Evolutionary conservation across 1,139 yeast genomes (phyloP), one percentile per base, ranked within the genome.

Genomic region (Yarrowia galli): DNA sequence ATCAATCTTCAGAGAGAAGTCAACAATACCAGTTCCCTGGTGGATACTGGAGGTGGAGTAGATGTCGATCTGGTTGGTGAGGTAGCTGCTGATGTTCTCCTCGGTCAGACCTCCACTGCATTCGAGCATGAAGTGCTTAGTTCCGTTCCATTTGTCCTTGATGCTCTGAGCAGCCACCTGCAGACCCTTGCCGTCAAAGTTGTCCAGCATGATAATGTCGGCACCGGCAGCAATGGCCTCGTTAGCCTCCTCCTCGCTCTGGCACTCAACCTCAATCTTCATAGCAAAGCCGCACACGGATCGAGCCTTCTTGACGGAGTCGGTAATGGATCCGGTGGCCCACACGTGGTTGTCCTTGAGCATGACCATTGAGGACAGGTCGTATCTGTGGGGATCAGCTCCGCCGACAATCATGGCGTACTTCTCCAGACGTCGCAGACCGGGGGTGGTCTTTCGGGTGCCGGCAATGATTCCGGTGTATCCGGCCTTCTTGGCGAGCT

Each of bases 401-500:
- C 98, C 98, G 32, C 98, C 98, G 15, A 93, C 96, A 49, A 92
- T 80, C 98, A 93, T 93, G 48, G 97, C 89, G 78, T 93, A 93
- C 77, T 93, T 93, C 75, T 95, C 98, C 69, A 93, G 80, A 54
- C 87, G 82, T 74, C 98, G 85, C 72, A 93, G 84, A 0, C 98
- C 98, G 0, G 98, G 98, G 0, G 98, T 93, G n/a, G 98, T 93
- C 78, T 93, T 93, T 75, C 98, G 86, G 1, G 98, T 93, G n/a
- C 98, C 98, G 0, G 98, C 98, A 76, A 93, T 91, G 43, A 89
- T 83, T 0, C 98, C 98, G 2, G 80, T 81, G 76, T 88, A 93
- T 0, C 97, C 96, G n/a, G 85, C 80, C 54, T 84, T 79, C 70
- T 87, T 84, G 0, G 97, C 97, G 69, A 87, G 78, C 22, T 80